These are phyloP conservation scores for Tetrahymena malaccensis DNA, from an alignment of 73 alveolate genomes.

Conservation along the genomic window DNA sequence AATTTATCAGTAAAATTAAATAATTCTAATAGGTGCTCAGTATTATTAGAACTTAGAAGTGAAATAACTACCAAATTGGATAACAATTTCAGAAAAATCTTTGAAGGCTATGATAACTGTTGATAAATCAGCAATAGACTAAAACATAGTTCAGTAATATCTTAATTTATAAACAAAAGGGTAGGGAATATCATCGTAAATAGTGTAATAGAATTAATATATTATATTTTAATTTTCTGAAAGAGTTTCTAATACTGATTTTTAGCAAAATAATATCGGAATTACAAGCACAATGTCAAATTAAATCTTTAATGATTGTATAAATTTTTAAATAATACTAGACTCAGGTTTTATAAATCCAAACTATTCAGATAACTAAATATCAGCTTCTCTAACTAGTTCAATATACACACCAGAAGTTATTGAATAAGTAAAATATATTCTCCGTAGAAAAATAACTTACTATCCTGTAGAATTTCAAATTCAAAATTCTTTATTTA, in stretches of 20 bases:
- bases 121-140: not conserved
- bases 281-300: not conserved
- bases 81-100: not conserved
- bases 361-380: not conserved
- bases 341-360: not conserved
- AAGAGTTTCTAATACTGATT: not conserved
- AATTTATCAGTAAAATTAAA: no score
- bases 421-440: not conserved
- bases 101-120: not conserved
- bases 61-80: not conserved
- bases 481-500: not conserved
- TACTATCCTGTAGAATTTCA: not conserved
- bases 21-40: not conserved
- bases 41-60: not conserved
- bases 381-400: not conserved
- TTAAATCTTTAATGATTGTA: not conserved
- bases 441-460: not conserved
- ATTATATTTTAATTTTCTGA: not conserved
- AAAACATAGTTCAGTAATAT: no score
- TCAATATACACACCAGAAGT: not conserved
- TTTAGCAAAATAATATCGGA: not conserved
- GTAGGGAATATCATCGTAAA: no score
- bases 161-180: not conserved
- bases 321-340: not conserved
- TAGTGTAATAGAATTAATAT: no score